A percentile compares a stretch with the other conserved stretches of the same genome.
phyloP scores from a whole-genome alignment of 1,284 basidiomycete genomes.

The Microbotryum silenes-acaulis region DNA sequence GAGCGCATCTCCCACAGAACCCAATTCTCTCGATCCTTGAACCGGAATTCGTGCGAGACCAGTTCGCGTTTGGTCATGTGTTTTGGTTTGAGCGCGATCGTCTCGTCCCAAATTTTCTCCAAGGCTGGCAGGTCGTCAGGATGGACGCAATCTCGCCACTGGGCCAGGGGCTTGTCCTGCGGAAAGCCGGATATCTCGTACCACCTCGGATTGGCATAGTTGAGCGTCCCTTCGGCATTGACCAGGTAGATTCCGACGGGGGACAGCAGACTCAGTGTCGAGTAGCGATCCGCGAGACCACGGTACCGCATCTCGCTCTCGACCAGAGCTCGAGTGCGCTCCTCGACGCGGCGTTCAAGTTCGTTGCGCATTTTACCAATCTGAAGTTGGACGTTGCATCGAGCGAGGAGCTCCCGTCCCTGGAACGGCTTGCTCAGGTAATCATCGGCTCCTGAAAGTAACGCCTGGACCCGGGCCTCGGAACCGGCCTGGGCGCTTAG shows the following conservation, averaged over 20 bases:
- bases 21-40: background rate
- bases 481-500: constrained; percentile 2
- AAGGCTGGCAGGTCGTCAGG: background rate
- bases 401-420: constrained; percentile 3
- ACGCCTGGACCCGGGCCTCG: constrained; percentile 5
- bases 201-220: constrained; percentile 4
- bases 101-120: constrained; percentile 1
- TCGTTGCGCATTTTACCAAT: constrained; percentile 7
- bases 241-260: constrained; percentile 11
- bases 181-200: background rate
- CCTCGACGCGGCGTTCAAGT: constrained; percentile 6
- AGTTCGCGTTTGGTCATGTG: background rate
- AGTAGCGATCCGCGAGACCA: constrained; percentile 13
- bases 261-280: constrained; percentile 1
- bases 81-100: background rate
- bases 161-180: background rate
- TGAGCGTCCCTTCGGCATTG: constrained; percentile 4
- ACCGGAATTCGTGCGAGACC: constrained; percentile 5
- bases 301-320: constrained; percentile 7
- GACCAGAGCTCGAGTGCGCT: constrained; percentile 5
- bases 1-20: constrained; percentile 3
- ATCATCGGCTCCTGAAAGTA: constrained; percentile 5
- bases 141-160: background rate
- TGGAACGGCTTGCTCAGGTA: constrained; percentile 9
- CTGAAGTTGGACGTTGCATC: constrained; percentile 5